Evolutionary conservation across 1,284 basidiomycete species (phyloP).

Genomic region (Tilletia caries): DNA sequence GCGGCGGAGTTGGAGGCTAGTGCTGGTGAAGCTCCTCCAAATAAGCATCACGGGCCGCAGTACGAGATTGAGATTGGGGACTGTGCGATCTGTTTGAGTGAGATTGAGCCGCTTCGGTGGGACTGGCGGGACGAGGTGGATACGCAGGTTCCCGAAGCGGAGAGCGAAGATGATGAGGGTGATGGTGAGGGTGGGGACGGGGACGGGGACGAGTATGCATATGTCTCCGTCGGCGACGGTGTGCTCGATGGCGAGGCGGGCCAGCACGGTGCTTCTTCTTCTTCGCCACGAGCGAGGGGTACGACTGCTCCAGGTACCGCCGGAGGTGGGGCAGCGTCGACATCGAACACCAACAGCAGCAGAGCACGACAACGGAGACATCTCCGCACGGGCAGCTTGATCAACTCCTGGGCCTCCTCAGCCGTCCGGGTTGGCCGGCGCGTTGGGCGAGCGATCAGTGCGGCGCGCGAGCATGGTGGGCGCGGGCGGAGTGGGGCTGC

Average conservation of each 20-base stretch:
- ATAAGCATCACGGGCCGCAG: background rate
- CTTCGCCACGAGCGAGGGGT: background rate
- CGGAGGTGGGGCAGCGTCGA: conserved; percentile 12
- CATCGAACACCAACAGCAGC: conserved; percentile 13
- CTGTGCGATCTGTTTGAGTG: conserved; percentile 51
- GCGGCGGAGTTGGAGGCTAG: background rate
- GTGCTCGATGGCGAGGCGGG: background rate
- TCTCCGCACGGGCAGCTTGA: conserved; percentile 13
- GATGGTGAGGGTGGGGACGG: conserved; percentile 20
- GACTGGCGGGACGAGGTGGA: conserved; percentile 9
- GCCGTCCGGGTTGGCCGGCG: background rate
- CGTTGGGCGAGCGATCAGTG: conserved; percentile 1
- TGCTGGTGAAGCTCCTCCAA: background rate
- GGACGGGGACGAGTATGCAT: conserved; percentile 12
- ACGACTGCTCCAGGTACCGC: background rate
- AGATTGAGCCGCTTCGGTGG: conserved; percentile 23
- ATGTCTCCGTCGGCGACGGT: conserved; percentile 7
- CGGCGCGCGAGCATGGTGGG: conserved; percentile 10
- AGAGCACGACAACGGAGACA: conserved; percentile 16
- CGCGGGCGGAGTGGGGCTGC: background rate
- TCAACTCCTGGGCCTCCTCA: conserved; percentile 5
- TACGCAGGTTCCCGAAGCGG: background rate
- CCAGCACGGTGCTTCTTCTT: too few relatives aligned
- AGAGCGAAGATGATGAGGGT: conserved; percentile 10
- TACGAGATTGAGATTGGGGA: conserved; percentile 26